Conservation (phyloP, 768 basidiomycete genomes). For the Amyloporia xantha region DNA sequence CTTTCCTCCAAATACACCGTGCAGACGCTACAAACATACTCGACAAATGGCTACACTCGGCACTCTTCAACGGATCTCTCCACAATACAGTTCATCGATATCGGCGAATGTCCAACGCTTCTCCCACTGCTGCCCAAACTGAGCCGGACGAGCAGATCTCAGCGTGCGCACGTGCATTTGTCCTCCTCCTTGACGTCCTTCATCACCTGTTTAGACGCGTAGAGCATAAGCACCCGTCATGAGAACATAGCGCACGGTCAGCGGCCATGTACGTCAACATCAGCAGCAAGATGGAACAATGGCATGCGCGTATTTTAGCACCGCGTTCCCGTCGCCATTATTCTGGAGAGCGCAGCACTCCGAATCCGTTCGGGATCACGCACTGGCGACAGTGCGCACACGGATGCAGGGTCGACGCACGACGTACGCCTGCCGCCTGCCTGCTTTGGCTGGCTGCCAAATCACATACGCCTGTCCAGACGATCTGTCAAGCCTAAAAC, state of each 20-base stretch:
- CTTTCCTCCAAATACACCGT: background rate
- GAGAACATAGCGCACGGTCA: background rate
- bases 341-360: background rate
- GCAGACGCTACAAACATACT: background rate
- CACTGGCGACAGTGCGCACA: too few relatives aligned
- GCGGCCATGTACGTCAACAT: slow-evolving; percentile 4
- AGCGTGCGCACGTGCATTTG: slow-evolving; percentile 37
- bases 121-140: background rate
- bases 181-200: slow-evolving; percentile 42
- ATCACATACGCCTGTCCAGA: background rate
- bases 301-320: background rate
- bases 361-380: too few relatives aligned
- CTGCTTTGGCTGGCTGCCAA: background rate
- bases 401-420: too few relatives aligned
- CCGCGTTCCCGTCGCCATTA: background rate
- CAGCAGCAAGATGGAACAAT: background rate
- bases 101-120: slow-evolving; percentile 14
- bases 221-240: background rate
- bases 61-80: too few relatives aligned
- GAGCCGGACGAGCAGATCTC: background rate
- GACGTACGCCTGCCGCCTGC: too few relatives aligned
- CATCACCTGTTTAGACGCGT: slow-evolving; percentile 36
- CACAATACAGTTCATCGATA: slow-evolving; percentile 9
- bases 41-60: background rate
- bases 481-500: background rate